These are phyloP conservation scores for Phytophthora brassicae DNA, from an alignment of 352 stramenopile genomes.

Conservation along the genomic window DNA sequence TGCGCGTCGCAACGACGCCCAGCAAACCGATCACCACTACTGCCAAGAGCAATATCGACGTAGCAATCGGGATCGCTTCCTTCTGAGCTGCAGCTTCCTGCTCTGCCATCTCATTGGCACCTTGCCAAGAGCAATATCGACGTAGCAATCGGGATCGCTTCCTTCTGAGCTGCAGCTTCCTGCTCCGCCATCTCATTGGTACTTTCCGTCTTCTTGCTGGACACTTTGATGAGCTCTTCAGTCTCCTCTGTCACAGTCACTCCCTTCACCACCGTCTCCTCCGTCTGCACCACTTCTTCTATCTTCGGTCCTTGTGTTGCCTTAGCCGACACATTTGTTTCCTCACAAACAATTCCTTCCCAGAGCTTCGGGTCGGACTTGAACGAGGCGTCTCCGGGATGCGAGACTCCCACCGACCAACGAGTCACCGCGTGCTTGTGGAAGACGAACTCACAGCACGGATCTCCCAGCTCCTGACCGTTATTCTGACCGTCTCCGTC, in stretches of 20 bases:
- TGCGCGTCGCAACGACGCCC: conserved; percentile 13
- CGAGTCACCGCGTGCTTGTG: conserved; percentile 20
- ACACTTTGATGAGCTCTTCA: conserved; percentile 14
- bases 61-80: not conserved
- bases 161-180: not conserved
- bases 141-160: too few species aligned
- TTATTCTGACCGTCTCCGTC: conserved; percentile 36
- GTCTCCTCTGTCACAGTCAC: conserved; percentile 21
- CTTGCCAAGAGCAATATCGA: too few species aligned
- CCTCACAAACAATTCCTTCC: conserved; percentile 18
- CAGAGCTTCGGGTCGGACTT: conserved; percentile 31
- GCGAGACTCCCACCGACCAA: conserved; percentile 27
- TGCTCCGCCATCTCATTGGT: conserved; percentile 15
- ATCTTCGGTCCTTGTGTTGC: not conserved
- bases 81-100: not conserved
- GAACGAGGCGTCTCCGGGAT: conserved; percentile 24
- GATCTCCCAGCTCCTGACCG: conserved; percentile 33
- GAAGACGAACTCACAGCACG: conserved; percentile 28
- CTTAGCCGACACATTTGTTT: conserved; percentile 6
- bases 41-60: conserved; percentile 15
- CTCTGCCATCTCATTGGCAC: conserved; percentile 15
- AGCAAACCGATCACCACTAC: conserved; percentile 10
- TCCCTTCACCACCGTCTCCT: not conserved
- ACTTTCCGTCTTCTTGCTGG: conserved; percentile 21
- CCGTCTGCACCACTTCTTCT: not conserved